Percentiles rank a stretch among this genome's conserved stretches.
These are phyloP conservation scores for Aureobasidium musti DNA, from an alignment of 2,329 filamentous ascomycete genomes.

Conservation along the genomic window DNA sequence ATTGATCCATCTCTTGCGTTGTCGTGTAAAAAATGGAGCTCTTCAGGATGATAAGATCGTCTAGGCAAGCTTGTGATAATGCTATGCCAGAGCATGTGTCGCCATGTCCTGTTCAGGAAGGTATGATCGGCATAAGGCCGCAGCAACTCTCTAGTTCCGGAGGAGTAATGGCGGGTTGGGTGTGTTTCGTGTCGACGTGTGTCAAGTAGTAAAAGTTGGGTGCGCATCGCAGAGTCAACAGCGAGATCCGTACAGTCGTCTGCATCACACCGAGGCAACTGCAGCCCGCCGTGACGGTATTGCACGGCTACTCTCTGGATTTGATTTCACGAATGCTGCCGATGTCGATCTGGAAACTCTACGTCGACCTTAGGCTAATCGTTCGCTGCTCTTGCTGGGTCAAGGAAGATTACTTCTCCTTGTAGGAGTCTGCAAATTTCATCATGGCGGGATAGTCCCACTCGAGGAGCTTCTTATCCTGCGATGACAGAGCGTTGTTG, in stretches of 20 bases:
- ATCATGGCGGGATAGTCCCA: constrained; percentile 11
- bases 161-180: neutral
- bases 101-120: no score
- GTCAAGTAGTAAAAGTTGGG: no score
- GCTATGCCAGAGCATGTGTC: neutral
- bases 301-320: neutral
- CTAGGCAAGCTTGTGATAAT: neutral
- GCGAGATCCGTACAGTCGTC: no score
- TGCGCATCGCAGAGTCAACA: neutral
- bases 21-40: no score
- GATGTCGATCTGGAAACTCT: neutral
- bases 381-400: neutral
- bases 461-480: neutral
- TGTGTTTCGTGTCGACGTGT: neutral
- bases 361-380: no score
- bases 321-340: neutral
- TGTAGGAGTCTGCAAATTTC: constrained; percentile 22
- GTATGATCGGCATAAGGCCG: no score
- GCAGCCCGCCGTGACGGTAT: neutral
- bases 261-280: no score
- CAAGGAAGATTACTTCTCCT: neutral
- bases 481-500: constrained; percentile 22
- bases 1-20: neutral
- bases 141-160: no score
- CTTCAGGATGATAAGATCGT: neutral